Evolutionary conservation across 2,329 filamentous ascomycete species (phyloP).

Genomic region (Raffaelea albimanens): DNA sequence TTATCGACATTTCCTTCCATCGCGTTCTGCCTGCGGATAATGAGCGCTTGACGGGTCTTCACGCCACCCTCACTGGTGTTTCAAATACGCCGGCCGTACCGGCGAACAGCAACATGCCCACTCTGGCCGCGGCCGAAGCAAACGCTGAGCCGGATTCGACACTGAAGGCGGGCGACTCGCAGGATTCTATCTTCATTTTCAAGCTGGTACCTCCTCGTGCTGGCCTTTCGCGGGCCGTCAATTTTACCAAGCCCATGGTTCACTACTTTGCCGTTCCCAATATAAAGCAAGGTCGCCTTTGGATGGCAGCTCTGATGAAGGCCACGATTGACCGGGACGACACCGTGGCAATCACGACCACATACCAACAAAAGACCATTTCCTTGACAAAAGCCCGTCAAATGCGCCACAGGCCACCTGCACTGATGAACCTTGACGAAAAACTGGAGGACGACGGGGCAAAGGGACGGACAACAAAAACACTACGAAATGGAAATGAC

Average conservation of each 20-base stretch:
- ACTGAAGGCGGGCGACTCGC: conserved; percentile 10
- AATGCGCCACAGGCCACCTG: conserved; percentile 83
- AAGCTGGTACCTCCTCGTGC: conserved; percentile 88
- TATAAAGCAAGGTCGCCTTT: conserved; percentile 75
- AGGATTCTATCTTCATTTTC: conserved; percentile 85
- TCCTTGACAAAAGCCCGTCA: conserved; percentile 78
- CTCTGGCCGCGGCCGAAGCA: conserved; percentile 33
- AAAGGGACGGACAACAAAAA: conserved; percentile 7
- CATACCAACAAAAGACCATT: conserved; percentile 95
- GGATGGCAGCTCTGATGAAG: conserved; percentile 99
- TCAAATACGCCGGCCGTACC: conserved; percentile 54
- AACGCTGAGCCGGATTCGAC: conserved; percentile 31
- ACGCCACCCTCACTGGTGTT: conserved; percentile 87
- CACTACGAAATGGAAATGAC: conserved; percentile 8
- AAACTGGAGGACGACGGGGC: conserved; percentile 20
- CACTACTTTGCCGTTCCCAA: conserved; percentile 97
- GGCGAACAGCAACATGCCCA: conserved; percentile 34
- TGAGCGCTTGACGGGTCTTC: conserved; percentile 79
- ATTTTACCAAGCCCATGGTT: conserved; percentile 93
- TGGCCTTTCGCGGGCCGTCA: conserved; percentile 81
- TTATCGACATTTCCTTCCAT: conserved; percentile 97
- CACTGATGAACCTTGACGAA: conserved; percentile 64
- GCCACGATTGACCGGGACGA: conserved; percentile 93
- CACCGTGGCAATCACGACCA: conserved; percentile 69
- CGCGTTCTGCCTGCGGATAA: conserved; percentile 91